phyloP scores from a whole-genome alignment of 2,329 filamentous ascomycete species.

The Nigrospora oryzae region DNA sequence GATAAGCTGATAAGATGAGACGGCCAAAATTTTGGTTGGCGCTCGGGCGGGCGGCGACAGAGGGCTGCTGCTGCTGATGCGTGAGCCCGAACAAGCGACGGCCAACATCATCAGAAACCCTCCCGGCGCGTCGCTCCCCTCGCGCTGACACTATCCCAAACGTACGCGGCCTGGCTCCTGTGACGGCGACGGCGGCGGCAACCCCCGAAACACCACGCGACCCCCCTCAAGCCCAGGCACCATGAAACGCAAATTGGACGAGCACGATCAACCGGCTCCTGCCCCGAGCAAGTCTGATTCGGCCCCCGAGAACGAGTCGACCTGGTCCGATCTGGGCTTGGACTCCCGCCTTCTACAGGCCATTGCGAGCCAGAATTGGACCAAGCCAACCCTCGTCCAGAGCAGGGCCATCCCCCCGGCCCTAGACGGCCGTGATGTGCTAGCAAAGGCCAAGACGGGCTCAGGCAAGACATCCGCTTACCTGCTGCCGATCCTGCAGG shows the following conservation, averaged over 20 bases:
- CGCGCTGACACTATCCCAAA: too few relatives aligned
- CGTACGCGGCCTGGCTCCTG: too few relatives aligned
- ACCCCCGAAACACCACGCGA: too few relatives aligned
- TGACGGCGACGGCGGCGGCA: too few relatives aligned
- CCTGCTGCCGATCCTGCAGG: constrained; percentile 78
- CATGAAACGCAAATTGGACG: constrained; percentile 52
- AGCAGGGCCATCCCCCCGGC: constrained; percentile 80
- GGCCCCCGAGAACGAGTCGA: constrained; percentile 25
- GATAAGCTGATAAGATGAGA: too few relatives aligned
- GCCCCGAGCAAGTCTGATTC: constrained; percentile 15
- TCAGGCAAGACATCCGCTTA: constrained; percentile 98
- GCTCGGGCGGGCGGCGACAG: too few relatives aligned
- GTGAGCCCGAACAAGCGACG: too few relatives aligned
- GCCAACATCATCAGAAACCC: too few relatives aligned
- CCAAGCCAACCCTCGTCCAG: constrained; percentile 83
- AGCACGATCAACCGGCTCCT: constrained; percentile 34
- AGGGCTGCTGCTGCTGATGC: too few relatives aligned
- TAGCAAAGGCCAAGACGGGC: constrained; percentile 89
- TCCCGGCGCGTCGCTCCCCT: too few relatives aligned
- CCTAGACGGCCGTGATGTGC: constrained; percentile 78
- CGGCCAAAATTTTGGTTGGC: too few relatives aligned
- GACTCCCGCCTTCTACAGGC: constrained; percentile 82
- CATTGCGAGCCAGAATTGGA: constrained; percentile 75
- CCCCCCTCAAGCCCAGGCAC: constrained; percentile 4
- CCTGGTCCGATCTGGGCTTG: constrained; percentile 71